Conservation (phyloP, 2,329 filamentous ascomycete species). For the Xylariaceae sp. region DNA sequence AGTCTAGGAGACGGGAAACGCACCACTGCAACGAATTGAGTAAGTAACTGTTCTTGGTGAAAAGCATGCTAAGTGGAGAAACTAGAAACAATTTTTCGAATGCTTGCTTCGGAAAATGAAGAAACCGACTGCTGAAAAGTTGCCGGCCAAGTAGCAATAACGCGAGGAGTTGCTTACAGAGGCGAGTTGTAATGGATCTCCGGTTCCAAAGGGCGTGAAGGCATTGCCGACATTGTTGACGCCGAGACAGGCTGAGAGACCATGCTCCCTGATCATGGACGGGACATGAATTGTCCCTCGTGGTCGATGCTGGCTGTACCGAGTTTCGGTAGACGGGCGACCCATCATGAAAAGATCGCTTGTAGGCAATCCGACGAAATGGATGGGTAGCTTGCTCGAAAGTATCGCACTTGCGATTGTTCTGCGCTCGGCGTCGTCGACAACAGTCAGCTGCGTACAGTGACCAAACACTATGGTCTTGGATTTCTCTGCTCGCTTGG, state of each 20-base stretch:
- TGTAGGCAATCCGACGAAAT: constrained; percentile 66
- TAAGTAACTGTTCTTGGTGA: too few relatives aligned
- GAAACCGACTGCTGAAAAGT: too few relatives aligned
- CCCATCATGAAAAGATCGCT: constrained; percentile 72
- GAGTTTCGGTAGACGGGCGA: constrained; percentile 29
- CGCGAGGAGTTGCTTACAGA: constrained; percentile 26
- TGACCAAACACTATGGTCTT: constrained; percentile 61
- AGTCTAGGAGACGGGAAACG: too few relatives aligned
- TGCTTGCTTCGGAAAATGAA: too few relatives aligned
- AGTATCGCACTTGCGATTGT: constrained; percentile 45
- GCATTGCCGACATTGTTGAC: constrained; percentile 73
- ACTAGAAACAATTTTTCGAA: too few relatives aligned
- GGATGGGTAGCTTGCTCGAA: constrained; percentile 49
- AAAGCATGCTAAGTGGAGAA: too few relatives aligned
- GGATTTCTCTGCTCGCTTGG: constrained; percentile 28
- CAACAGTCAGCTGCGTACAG: constrained; percentile 62
- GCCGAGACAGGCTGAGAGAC: constrained; percentile 57
- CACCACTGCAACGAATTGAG: too few relatives aligned
- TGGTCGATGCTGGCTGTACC: constrained; percentile 27
- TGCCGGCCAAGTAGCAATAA: too few relatives aligned
- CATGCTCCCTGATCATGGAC: constrained; percentile 55
- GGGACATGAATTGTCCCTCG: constrained; percentile 61
- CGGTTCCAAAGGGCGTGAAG: constrained; percentile 66
- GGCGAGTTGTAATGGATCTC: constrained; percentile 61
- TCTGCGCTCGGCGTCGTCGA: constrained; percentile 46